Conservation (phyloP, 1,284 basidiomycete species). For the Ganoderma multipileum region DNA sequence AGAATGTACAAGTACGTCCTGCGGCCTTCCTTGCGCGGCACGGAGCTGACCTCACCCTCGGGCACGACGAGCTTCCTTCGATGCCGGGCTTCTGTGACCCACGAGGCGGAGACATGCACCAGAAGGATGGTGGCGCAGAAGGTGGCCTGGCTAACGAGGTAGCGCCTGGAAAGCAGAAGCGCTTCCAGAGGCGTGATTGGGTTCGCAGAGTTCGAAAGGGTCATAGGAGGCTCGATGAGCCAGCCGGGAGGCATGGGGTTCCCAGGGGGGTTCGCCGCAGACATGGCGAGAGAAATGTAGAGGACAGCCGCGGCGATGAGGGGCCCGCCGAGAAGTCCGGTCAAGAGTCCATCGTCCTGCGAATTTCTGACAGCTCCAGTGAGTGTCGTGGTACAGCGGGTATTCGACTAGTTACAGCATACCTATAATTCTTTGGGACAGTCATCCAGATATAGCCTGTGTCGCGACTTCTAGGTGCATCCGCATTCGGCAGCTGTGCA, state of each 20-base stretch:
- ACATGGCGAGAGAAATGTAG: constrained; percentile 52
- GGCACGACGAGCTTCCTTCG: constrained; percentile 48
- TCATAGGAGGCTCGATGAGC: constrained; percentile 77
- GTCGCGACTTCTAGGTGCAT: constrained; percentile 35
- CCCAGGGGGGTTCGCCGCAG: constrained; percentile 27
- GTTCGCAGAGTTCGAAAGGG: constrained; percentile 47
- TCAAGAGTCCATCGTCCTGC: constrained; percentile 84
- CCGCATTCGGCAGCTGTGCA: constrained; percentile 6
- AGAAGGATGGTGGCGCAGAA: constrained; percentile 82
- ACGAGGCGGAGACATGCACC: constrained; percentile 78
- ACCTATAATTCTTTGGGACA: constrained; percentile 88
- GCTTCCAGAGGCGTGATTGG: constrained; percentile 61
- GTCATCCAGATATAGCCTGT: constrained; percentile 86
- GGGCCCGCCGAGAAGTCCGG: constrained; percentile 81
- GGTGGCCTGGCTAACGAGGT: constrained; percentile 79
- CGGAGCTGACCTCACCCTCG: constrained; percentile 74
- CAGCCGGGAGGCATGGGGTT: constrained; percentile 63
- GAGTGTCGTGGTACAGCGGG: not conserved
- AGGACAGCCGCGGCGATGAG: constrained; percentile 76
- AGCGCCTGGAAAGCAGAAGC: constrained; percentile 74
- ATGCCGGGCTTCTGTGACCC: constrained; percentile 69
- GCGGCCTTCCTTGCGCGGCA: constrained; percentile 74
- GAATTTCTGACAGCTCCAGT: constrained; percentile 60
- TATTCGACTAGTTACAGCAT: not conserved
- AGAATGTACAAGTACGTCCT: constrained; percentile 67